Evolutionary conservation across 2,329 filamentous ascomycete genomes (phyloP).

Genomic region (Leptosphaerulina australis): DNA sequence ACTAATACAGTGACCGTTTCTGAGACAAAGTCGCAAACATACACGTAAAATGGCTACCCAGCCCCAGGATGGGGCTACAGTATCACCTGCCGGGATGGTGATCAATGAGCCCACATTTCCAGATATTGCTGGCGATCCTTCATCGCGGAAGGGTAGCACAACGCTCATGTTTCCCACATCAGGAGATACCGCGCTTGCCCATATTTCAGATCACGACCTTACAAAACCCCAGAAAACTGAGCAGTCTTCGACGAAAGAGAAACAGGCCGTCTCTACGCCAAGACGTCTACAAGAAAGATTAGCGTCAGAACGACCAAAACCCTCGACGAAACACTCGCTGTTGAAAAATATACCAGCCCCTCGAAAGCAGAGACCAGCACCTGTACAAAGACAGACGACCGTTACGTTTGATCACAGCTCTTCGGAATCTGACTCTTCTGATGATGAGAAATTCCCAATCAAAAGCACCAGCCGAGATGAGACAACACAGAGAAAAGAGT

Average conservation of each 20-base stretch:
- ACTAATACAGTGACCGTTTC: conserved; percentile 1
- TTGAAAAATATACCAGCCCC: conserved; percentile 27
- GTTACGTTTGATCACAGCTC: conserved; percentile 39
- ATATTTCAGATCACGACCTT: conserved; percentile 10
- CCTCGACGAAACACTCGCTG: conserved; percentile 29
- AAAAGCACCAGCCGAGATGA: conserved; percentile 28
- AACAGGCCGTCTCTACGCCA: conserved; percentile 8
- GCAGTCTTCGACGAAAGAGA: neutral
- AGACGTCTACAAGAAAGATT: conserved; percentile 36
- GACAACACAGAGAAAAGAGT: conserved; percentile 13
- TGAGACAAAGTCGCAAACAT: neutral
- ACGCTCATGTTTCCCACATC: conserved; percentile 10
- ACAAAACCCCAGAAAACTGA: neutral
- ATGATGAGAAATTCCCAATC: conserved; percentile 27
- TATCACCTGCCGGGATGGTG: conserved; percentile 15
- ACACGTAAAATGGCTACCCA: conserved; percentile 2
- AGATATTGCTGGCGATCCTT: conserved; percentile 4
- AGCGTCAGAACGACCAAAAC: conserved; percentile 41
- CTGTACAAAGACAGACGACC: conserved; percentile 30
- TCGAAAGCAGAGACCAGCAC: conserved; percentile 17
- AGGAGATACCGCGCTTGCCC: conserved; percentile 3
- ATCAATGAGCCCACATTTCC: conserved; percentile 17
- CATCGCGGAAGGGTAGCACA: neutral
- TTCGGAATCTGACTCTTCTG: conserved; percentile 27
- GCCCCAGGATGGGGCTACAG: neutral